phyloP scores from a whole-genome alignment of 257 asterid genomes.

The Agastache rugosa region DNA sequence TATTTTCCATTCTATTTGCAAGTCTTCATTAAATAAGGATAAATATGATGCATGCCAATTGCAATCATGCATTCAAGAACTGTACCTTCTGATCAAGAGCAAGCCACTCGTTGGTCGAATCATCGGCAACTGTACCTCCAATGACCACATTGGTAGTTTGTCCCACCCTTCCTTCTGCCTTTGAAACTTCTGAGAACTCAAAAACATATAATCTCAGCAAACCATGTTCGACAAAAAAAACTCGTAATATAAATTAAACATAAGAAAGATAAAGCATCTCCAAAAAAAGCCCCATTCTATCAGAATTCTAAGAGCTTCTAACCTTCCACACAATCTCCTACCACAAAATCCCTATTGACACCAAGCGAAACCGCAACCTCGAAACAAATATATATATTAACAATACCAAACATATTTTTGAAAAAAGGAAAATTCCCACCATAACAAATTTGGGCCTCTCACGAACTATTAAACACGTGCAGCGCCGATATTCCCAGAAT shows the following conservation, averaged over 20 bases:
- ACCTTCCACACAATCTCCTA: conserved; percentile 14
- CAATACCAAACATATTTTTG: not conserved
- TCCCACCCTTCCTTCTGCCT: conserved; percentile 87
- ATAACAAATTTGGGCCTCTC: not conserved
- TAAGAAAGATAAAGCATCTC: conserved; percentile 5
- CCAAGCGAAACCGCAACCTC: not conserved
- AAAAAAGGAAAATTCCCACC: not conserved
- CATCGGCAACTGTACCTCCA: conserved; percentile 87
- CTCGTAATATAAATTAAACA: conserved; percentile 16
- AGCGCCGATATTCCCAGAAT: not conserved
- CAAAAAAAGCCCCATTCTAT: not conserved
- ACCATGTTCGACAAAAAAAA: conserved; percentile 16
- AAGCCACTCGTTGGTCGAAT: conserved; percentile 85
- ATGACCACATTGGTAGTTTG: conserved; percentile 87
- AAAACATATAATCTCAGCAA: conserved; percentile 25
- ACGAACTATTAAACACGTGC: conserved; percentile 3
- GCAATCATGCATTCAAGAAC: not conserved
- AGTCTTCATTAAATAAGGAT: not conserved
- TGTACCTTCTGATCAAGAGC: conserved; percentile 77
- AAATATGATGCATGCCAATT: not conserved
- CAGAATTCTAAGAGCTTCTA: not conserved
- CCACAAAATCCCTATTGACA: conserved; percentile 18
- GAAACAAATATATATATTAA: not conserved
- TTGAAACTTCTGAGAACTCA: conserved; percentile 72
- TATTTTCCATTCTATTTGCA: not conserved